Base-by-base conservation (phyloP, 805 yeast species). In the Tetrapisispora namnaoensis region DNA sequence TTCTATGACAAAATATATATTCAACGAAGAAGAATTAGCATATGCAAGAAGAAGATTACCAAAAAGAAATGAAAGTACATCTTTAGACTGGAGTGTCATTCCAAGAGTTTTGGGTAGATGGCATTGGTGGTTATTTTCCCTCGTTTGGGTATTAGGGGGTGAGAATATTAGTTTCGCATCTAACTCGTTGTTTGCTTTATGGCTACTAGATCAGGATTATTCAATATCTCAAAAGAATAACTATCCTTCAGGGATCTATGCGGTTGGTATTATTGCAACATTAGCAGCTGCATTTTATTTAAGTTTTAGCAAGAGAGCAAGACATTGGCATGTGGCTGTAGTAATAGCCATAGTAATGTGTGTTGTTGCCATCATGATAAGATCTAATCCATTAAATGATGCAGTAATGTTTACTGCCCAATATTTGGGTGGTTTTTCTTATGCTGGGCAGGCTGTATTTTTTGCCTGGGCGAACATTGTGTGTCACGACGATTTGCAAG, bases 401-500 rank as follows among this genome's bases (percentile, higher is more conserved):
- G 43, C 55, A 0, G 61, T 65, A 1, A 75, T 76, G 51, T 78
- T 78, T 57, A 70, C 75, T 16, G 80, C 82, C 1, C 83, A 78
- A 46, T 79, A 78, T 52, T 49, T 78, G 2, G 70, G 79, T 37
- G 83, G 83, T 14, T 57, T 75, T 16, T 60, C 79, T 0, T 78
- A 73, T 54, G 79, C 83, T 35, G 83, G 81, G 4, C 84, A 80
- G 52, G 76, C 85, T 0, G 70, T 75, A 0, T 76, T 77, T 59
- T 76, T 80, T 46, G 77, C 83, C 0, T 80, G 85, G 84, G 82
- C 82, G 2, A 79, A 80, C 54, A 67, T 77, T 43, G 76, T 78
- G 1, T 77, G 82, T 52, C 71, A 74, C 32, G 71, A 76, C 52
- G 86, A 82, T 60, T 60, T 77, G 24, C 79, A 81, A 65, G 83